phyloP scores from a whole-genome alignment of 2,329 filamentous ascomycete genomes.

The Teratosphaeria nubilosa region DNA sequence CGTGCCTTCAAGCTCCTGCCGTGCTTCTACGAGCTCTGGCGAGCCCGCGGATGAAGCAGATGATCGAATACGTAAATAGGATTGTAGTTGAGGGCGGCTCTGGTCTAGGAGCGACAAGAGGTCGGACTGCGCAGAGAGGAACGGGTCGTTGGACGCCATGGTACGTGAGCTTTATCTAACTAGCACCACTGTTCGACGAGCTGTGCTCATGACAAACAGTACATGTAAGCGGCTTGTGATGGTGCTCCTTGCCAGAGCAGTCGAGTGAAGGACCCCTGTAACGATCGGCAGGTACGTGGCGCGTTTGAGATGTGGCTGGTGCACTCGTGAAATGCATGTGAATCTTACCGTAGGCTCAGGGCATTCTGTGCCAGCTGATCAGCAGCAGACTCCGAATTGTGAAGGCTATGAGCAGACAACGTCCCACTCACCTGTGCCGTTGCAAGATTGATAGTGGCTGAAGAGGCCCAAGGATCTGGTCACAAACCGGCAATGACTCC shows the following conservation, averaged over 20 bases:
- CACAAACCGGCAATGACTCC: not conserved
- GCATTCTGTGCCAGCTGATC: not conserved
- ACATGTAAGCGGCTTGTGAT: not conserved
- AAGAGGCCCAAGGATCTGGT: not conserved
- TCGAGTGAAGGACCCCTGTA: not conserved
- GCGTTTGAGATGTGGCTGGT: not conserved
- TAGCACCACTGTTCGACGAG: not conserved
- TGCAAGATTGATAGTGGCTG: constrained; percentile 4
- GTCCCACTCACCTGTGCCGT: not conserved
- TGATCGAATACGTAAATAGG: constrained; percentile 90
- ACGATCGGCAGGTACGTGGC: not conserved
- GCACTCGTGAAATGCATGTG: not conserved
- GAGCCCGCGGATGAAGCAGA: constrained; percentile 61
- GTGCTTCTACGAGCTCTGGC: constrained; percentile 56
- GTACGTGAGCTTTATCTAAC: not conserved
- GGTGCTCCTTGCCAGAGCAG: not conserved
- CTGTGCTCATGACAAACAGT: not conserved
- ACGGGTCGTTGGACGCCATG: constrained; percentile 34
- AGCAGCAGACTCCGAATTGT: not conserved
- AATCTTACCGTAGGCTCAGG: not conserved
- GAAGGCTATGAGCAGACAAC: not conserved
- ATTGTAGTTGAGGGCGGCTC: constrained; percentile 79
- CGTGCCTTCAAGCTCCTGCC: constrained; percentile 67
- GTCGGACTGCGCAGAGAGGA: constrained; percentile 51
- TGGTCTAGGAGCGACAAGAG: constrained; percentile 72